A percentile compares a stretch with the other conserved stretches of the same genome.
Conservation (phyloP, 371 early-diverging fungal genomes). For the Homolaphlyctis polyrhiza region DNA sequence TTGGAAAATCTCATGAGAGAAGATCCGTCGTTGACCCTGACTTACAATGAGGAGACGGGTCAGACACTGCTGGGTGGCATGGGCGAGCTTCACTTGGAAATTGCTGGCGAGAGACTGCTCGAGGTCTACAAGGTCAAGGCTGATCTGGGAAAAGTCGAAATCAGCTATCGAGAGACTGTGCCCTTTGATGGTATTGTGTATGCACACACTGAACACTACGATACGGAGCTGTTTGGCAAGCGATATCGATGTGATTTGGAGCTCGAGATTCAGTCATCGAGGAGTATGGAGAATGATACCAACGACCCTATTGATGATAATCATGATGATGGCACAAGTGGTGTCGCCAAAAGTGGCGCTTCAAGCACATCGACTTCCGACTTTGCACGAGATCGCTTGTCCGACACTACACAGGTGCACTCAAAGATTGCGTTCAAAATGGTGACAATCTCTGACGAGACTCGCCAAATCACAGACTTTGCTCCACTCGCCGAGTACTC, state of each 20-base stretch:
- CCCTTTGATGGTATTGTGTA: slow-evolving; percentile 16
- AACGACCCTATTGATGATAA: slow-evolving; percentile 28
- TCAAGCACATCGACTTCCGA: neutral
- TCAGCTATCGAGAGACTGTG: slow-evolving; percentile 82
- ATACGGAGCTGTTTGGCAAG: slow-evolving; percentile 72
- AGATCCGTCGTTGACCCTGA: slow-evolving; percentile 81
- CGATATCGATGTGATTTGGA: slow-evolving; percentile 56
- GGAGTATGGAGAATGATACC: no score
- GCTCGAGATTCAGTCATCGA: slow-evolving; percentile 47
- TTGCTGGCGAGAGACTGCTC: slow-evolving; percentile 73
- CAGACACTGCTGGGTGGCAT: slow-evolving; percentile 90
- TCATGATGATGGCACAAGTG: neutral
- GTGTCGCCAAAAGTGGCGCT: neutral
- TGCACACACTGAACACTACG: slow-evolving; percentile 35
- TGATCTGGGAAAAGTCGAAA: slow-evolving; percentile 78
- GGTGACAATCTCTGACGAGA: neutral
- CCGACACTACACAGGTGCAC: neutral
- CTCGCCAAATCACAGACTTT: slow-evolving; percentile 5
- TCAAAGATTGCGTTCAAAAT: neutral
- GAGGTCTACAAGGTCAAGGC: slow-evolving; percentile 76
- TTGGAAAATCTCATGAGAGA: slow-evolving; percentile 72
- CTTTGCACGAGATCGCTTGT: neutral
- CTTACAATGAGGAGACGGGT: slow-evolving; percentile 78
- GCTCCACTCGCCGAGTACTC: slow-evolving; percentile 13
- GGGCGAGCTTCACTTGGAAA: slow-evolving; percentile 95